phyloP scores from a whole-genome alignment of 805 yeast genomes.

The Suhomyces pyralidae region DNA sequence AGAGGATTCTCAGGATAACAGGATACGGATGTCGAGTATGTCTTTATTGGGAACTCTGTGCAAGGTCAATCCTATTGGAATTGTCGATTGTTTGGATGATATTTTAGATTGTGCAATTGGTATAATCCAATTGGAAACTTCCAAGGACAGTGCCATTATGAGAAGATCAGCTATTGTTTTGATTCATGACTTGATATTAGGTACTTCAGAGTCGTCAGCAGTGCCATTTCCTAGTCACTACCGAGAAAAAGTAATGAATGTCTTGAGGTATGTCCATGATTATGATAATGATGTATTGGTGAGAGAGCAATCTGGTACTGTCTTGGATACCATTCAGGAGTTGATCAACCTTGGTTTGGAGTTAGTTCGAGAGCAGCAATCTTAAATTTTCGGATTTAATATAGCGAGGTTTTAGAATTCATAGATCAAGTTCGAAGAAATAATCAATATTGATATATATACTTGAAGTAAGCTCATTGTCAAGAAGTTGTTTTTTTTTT shows the following conservation, averaged over 20 bases:
- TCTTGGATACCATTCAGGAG: constrained; percentile 32
- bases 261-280: constrained; percentile 42
- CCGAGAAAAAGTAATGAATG: constrained; percentile 38
- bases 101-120: constrained; percentile 78
- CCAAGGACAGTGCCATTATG: constrained; percentile 49
- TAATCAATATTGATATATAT: too few species aligned
- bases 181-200: constrained; percentile 56
- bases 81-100: constrained; percentile 47
- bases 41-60: constrained; percentile 76
- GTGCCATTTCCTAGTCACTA: constrained; percentile 50
- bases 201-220: constrained; percentile 44
- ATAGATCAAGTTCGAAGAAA: too few species aligned
- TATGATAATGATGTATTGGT: constrained; percentile 58
- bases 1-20: constrained; percentile 46
- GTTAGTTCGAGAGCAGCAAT: not conserved
- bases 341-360: constrained; percentile 15
- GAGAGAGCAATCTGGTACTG: constrained; percentile 51
- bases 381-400: not conserved
- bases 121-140: constrained; percentile 57
- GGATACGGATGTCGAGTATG: constrained; percentile 81
- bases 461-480: not conserved
- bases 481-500: not conserved
- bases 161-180: constrained; percentile 74
- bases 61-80: constrained; percentile 53
- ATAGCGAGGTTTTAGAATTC: not conserved